Base-by-base conservation (phyloP, 169 alveolate genomes). In the Babesia sp. region DNA sequence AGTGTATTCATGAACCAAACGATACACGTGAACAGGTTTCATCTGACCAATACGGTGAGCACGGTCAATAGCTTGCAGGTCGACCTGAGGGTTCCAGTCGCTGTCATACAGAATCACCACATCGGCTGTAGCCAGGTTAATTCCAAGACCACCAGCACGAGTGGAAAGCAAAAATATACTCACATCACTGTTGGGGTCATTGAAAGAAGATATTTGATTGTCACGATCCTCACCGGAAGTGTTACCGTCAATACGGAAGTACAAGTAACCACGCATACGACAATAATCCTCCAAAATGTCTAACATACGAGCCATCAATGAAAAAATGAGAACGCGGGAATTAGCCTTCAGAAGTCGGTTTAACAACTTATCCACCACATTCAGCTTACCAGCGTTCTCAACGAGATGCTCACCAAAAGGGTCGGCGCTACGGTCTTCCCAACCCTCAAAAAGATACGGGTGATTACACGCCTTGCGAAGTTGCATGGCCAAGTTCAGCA, bases 51-150 rank as follows among this genome's bases (percentile, higher is more conserved):
- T 98, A 71, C 99, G 90, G 83, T 97, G 99, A 26, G 98, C 99
- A 69, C 99, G 85, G 78, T 95, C 99, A 94, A 96, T 95, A 28
- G 99, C 99, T 71, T 97, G 96, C 18, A 96, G 91, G 79, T 97
- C 99, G 64, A 94, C 95, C 81, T 97, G 97, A 6, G 99, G 99
- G 71, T 97, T 97, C 96, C 98, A 97, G 82, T 97, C 99, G n/a
- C 97, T 91, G 73, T 97, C 99, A 84, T 95, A 97, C n/a, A 96
- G 84, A 42, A 97, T 93, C 22, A 97, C 99, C 33, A 96, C 96
- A 87, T 96, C 97, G 14, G 99, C 99, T n/a, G 99, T 92, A 69
- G 98, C 95, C 50, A 97, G 90, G 88, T 96, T 97, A 20, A 97
- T 90, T 11, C 99, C 99, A 1, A 97, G 88, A 0, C 99, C 99